Conservation (phyloP, 495 filamentous ascomycete genomes). For the Staphylotrichum longicolle region DNA sequence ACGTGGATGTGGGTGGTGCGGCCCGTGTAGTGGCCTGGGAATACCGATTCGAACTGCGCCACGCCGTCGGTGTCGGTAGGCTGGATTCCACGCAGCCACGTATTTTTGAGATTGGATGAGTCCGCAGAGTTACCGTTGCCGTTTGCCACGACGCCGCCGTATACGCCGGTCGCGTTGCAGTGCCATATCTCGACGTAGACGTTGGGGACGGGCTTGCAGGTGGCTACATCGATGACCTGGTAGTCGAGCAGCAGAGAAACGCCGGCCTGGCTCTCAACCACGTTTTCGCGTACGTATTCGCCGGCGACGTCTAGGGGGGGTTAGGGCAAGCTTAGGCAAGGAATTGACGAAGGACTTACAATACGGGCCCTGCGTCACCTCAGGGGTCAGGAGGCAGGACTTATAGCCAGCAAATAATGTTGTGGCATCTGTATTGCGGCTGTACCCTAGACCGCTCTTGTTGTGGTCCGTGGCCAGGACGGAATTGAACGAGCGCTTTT, state of each 20-base stretch:
- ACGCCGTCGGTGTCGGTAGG: constrained; percentile 48
- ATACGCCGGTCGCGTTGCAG: constrained; percentile 50
- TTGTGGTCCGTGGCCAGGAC: constrained; percentile 44
- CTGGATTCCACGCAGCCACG: constrained; percentile 54
- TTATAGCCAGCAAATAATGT: constrained; percentile 52
- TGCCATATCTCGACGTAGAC: constrained; percentile 62
- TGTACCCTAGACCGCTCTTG: constrained; percentile 43
- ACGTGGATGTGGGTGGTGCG: constrained; percentile 47
- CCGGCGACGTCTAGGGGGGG: constrained; percentile 37
- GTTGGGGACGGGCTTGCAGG: constrained; percentile 55
- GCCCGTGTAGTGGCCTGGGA: constrained; percentile 57
- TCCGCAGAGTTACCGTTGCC: constrained; percentile 51
- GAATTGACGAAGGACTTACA: constrained; percentile 33
- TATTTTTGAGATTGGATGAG: constrained; percentile 46
- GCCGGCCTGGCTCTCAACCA: constrained; percentile 55
- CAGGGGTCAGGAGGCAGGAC: constrained; percentile 52
- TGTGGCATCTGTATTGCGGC: constrained; percentile 41
- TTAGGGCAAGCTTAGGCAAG: background rate
- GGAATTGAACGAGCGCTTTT: constrained; percentile 33
- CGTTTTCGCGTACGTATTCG: constrained; percentile 52
- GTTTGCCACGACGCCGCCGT: constrained; percentile 52
- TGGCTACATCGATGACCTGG: constrained; percentile 58
- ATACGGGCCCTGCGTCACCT: constrained; percentile 56
- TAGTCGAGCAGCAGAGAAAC: constrained; percentile 59
- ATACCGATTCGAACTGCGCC: constrained; percentile 50